Evolutionary conservation across 345 rosid genomes (phyloP), one percentile per base, ranked within the genome.

Genomic region (Bruguiera sexangula): DNA sequence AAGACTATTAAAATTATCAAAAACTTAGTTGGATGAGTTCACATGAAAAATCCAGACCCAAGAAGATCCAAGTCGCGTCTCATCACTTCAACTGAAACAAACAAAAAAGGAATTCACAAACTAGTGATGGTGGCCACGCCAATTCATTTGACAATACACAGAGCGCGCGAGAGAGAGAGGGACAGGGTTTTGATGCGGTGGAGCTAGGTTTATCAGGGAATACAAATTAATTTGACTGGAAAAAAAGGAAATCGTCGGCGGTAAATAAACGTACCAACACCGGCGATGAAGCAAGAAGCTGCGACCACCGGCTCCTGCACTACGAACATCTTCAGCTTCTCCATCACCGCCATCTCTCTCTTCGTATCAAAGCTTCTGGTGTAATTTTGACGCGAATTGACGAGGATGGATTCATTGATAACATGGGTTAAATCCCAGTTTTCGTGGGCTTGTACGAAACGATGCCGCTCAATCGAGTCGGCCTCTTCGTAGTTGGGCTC

Each of bases 251-350:
- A 31, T 8, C 10, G 22, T 43, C 7, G 20, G 1, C 50, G 19
- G 50, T 43, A 62, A 65, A 69, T 63, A 53, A 54, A 27, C 69
- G 26, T 65, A 95, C 99, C 99, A 64, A 92, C 57, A 58, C 91
- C 97, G 55, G 83, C 99, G 65, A 95, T 88, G 63, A 90, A 85
- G 78, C 92, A 90, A 72, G 97, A 92, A 67, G 90, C 96, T 7
- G 96, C 91, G 3, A 95, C 92, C 6, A 92, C 91, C 1, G 99
- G 98, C 79, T 95, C 98, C 72, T 92, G 96, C 63, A 83, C 98
- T 1, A 88, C 86, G 71, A 95, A 89, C 68, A 90, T 89, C 82
- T 83, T 92, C 75, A 95, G 76, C 82, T 79, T 92, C 83, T 84
- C 89, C 92, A 92, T 92, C 72, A 86, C 79, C 69, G 94, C 70